These are phyloP conservation scores for Cladobotryum mycophilum DNA, from an alignment of 2,329 filamentous ascomycete genomes.

Conservation along the genomic window DNA sequence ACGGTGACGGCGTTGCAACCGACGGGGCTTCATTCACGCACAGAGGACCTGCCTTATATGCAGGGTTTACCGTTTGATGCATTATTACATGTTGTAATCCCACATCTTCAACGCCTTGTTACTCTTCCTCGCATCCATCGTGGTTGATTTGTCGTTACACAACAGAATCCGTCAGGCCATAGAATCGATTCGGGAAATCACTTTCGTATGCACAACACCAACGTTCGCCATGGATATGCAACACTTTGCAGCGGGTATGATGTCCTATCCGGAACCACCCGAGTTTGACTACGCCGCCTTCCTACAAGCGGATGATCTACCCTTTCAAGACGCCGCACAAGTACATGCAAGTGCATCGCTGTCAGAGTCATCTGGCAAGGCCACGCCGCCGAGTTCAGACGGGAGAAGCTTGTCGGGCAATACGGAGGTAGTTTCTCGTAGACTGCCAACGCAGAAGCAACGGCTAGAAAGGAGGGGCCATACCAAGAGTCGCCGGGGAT, in stretches of 20 bases:
- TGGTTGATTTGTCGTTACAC: too few species aligned
- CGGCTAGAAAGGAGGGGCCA: constrained; percentile 53
- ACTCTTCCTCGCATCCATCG: too few species aligned
- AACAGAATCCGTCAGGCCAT: background rate
- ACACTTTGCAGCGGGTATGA: constrained; percentile 20
- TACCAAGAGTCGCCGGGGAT: constrained; percentile 59
- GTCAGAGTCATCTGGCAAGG: constrained; percentile 26
- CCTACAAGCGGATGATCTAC: constrained; percentile 24
- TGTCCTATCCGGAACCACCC: constrained; percentile 24
- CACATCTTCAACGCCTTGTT: too few species aligned
- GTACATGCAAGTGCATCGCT: constrained; percentile 8
- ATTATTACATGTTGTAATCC: too few species aligned
- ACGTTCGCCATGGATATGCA: constrained; percentile 24
- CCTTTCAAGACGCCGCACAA: constrained; percentile 16
- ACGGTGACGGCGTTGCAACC: background rate
- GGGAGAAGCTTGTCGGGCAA: constrained; percentile 18
- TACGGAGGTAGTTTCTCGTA: constrained; percentile 13
- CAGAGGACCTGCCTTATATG: too few species aligned
- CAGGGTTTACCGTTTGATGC: too few species aligned
- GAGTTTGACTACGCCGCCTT: constrained; percentile 36
- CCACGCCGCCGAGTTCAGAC: constrained; percentile 25
- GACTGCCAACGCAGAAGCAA: constrained; percentile 25
- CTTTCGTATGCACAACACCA: background rate
- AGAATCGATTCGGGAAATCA: background rate
- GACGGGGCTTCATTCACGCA: too few species aligned